Evolutionary conservation across 768 basidiomycete genomes (phyloP).

Genomic region (Phylloporus sp.): DNA sequence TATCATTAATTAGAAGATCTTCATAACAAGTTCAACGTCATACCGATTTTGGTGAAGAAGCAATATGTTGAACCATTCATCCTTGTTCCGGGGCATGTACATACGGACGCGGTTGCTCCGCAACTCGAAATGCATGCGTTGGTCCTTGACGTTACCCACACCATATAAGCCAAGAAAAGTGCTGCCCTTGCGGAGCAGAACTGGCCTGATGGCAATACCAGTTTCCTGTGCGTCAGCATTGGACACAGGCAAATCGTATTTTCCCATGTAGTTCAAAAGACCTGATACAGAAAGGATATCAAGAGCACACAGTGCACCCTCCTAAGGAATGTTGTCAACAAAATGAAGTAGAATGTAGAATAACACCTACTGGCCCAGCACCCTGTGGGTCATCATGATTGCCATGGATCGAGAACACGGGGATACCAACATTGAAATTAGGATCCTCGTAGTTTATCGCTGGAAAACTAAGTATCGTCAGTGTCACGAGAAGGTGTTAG

Average conservation of each 20-base stretch:
- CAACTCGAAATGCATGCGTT: constrained; percentile 94
- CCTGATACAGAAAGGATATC: constrained; percentile 94
- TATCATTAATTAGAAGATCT: constrained; percentile 10
- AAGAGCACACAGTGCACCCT: constrained; percentile 93
- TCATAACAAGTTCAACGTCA: neutral
- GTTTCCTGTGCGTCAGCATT: constrained; percentile 59
- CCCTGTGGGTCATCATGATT: constrained; percentile 99
- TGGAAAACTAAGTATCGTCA: constrained; percentile 64
- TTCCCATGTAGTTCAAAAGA: constrained; percentile 96
- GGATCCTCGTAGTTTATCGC: constrained; percentile 96
- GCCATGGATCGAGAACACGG: constrained; percentile 98
- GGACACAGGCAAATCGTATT: constrained; percentile 79
- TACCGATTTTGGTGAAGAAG: constrained; percentile 96
- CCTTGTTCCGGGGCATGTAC: constrained; percentile 91
- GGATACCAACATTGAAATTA: constrained; percentile 93
- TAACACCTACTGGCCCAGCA: constrained; percentile 69
- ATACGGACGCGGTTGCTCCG: constrained; percentile 91
- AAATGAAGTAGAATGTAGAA: neutral
- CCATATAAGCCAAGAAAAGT: constrained; percentile 92
- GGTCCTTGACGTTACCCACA: constrained; percentile 94
- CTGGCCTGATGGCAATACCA: constrained; percentile 84
- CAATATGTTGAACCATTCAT: constrained; percentile 93
- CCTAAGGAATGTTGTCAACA: constrained; percentile 41
- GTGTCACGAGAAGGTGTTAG: neutral
- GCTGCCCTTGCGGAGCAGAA: constrained; percentile 85